Percentiles rank a stretch among this genome's conserved stretches.
These are phyloP conservation scores for Starmerella tilneyi DNA, from an alignment of 805 yeast genomes.

Conservation along the genomic window DNA sequence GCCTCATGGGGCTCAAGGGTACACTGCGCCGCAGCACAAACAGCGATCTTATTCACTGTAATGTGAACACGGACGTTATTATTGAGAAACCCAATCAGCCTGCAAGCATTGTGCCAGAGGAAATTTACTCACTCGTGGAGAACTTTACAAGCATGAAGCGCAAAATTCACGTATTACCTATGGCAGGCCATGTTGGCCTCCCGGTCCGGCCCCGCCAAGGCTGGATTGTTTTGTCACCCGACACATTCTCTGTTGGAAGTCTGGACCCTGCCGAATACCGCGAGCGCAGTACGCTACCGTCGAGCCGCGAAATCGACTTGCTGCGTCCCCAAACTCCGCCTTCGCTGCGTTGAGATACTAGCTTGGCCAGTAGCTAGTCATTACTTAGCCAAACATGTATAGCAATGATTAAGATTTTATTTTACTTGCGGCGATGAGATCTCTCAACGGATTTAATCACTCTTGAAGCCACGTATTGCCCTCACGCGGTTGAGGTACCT, in stretches of 20 bases:
- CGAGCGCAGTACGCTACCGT: constrained; percentile 42
- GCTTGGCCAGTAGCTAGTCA: too few species aligned
- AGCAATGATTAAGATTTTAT: neutral
- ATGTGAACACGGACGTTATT: constrained; percentile 78
- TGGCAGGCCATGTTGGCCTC: constrained; percentile 46
- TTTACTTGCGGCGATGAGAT: constrained; percentile 27
- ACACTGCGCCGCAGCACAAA: constrained; percentile 82
- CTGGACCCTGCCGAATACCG: constrained; percentile 43
- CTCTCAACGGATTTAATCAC: neutral
- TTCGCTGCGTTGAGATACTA: neutral
- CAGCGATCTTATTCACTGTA: constrained; percentile 78
- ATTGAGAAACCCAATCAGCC: constrained; percentile 41
- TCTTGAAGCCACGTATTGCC: constrained; percentile 30
- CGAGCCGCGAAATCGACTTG: constrained; percentile 60
- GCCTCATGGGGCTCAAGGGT: constrained; percentile 96
- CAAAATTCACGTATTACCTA: constrained; percentile 76
- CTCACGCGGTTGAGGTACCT: constrained; percentile 32
- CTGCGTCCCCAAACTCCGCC: constrained; percentile 78
- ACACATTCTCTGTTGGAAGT: constrained; percentile 55
- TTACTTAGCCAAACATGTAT: neutral
- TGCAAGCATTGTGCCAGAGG: constrained; percentile 50
- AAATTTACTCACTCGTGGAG: constrained; percentile 73
- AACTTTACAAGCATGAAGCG: constrained; percentile 76
- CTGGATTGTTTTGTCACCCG: constrained; percentile 87
- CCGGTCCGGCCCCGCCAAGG: constrained; percentile 65